Evolutionary conservation across 345 rosid genomes (phyloP), one percentile per base, ranked within the genome.

Genomic region (Citrus sp.): DNA sequence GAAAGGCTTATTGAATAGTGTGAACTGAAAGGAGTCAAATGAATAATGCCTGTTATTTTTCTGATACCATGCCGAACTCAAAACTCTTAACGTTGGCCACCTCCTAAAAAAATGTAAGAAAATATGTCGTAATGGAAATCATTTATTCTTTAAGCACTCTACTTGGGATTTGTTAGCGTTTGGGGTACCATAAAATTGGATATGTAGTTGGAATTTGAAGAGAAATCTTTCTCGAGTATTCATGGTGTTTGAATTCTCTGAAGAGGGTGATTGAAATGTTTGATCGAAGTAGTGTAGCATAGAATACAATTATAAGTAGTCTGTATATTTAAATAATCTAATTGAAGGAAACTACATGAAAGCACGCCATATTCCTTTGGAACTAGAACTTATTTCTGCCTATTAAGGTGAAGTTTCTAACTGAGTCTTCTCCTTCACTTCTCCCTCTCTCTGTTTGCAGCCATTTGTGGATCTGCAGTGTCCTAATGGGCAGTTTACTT

Each of bases 391-490:
- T 21, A 24, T 27, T 37, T 25, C 13, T 18, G 60, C 13, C 21
- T 67, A 14, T 51, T 19, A 18, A 76, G 30, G 61, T 32, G 18
- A 76, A 72, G 70, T 66, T 66, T 74, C 60, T 72, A 63, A 54
- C 79, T 55, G 30, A 25, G 56, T 60, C 35, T 49, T 13, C 61
- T 28, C 42, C 63, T 37, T 35, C 10, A 42, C 78, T 77, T 56
- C 3, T 60, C 67, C 30, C 22, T 68, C 62, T 70, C 59, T 77
- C 27, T 77, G 28, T 40, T 22, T 59, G 82, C 88, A 95, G 99
- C 93, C 99, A 28, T 95, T 95, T 74, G 85, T 95, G 81, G 98
- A 95, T 82, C 82, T 93, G 87, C 99, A 95, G 76, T 93, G 93
- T 87, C 98, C 97, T 64, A 93, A 93, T 89, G 98, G 99, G 51